Base-by-base conservation (phyloP, 2,329 filamentous ascomycete species). In the Davidsoniella eucalypti region DNA sequence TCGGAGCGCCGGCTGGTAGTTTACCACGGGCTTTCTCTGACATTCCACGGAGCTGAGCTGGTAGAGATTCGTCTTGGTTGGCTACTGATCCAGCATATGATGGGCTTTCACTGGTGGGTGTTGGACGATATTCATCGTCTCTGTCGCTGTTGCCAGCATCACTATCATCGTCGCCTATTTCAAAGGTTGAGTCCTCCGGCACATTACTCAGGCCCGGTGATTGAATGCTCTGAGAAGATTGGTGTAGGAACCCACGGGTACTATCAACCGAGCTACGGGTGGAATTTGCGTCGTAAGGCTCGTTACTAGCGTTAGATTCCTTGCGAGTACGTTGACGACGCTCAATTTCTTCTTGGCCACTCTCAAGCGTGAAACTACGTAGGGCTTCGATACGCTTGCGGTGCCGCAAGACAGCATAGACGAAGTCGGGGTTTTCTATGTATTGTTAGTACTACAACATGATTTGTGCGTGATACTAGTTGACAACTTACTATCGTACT, bases 11-110 rank as follows among this genome's bases (percentile, higher is more conserved):
- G 10, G 84, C 87, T 25, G 90, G 92, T 79, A 94, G 87, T 65
- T 98, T 98, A 6, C 92, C 92, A 46, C 92, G 74, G 14, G 92
- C 92, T 63, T 96, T 98, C 64, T 96, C 92, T 17, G 90, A 95
- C 85, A 96, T 94, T 50, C 87, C 87, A 52, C 86, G 77, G 26
- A 94, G 63, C 61, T 95, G 88, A 17, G 80, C 72, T 12, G 87
- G 87, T 8, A 94, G 77, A 3, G 83, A 82, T 54, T 93, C 87
- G 53, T 93, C 87, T 1, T 75, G 66, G 38, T 70, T 69, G 0
- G 76, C 77, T 0, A 78, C 76, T 0, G 85, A 90, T 3, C 84
- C 80, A 18, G 82, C 76, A 37, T 79, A 73, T 54, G 75, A 71
- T 58, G 79, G 65, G 54, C 73, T 66, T 62, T 83, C 68, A 63